Conservation (phyloP, 805 yeast species). For the Candida xiaguanensis region DNA sequence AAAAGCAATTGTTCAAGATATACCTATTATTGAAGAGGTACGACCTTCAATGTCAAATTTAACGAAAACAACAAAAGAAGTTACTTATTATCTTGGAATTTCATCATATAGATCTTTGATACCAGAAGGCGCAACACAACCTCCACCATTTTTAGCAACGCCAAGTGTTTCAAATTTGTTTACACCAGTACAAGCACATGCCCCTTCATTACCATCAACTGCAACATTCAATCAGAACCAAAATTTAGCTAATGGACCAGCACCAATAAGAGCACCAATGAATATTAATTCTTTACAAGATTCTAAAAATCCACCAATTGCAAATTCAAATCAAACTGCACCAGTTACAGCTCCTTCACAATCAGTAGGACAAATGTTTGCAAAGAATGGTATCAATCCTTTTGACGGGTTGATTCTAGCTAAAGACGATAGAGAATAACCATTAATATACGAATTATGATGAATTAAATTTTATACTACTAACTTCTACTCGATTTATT, state of each 20-base stretch:
- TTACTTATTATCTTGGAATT: conserved; percentile 76
- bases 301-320: background rate
- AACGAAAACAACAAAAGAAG: conserved; percentile 87
- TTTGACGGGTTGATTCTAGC: conserved; percentile 37
- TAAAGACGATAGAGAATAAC: conserved; percentile 2
- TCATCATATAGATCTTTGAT: conserved; percentile 31
- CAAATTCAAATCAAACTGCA: background rate
- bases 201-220: conserved; percentile 11
- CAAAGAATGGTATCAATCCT: conserved; percentile 35
- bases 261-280: conserved; percentile 23
- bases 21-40: conserved; percentile 75
- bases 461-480: too few species aligned
- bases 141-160: conserved; percentile 18
- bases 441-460: background rate
- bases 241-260: conserved; percentile 3
- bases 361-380: conserved; percentile 30
- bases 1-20: conserved; percentile 74
- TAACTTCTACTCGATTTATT: too few species aligned
- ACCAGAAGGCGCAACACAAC: conserved; percentile 15
- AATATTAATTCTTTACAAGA: background rate
- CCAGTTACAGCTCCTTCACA: conserved; percentile 26
- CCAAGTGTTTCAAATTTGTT: conserved; percentile 33
- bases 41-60: conserved; percentile 75
- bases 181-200: conserved; percentile 27
- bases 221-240: conserved; percentile 3